Evolutionary conservation across 2,329 filamentous ascomycete genomes (phyloP), one percentile per base, ranked within the genome.

Genomic region (Uncinocarpus reesii): DNA sequence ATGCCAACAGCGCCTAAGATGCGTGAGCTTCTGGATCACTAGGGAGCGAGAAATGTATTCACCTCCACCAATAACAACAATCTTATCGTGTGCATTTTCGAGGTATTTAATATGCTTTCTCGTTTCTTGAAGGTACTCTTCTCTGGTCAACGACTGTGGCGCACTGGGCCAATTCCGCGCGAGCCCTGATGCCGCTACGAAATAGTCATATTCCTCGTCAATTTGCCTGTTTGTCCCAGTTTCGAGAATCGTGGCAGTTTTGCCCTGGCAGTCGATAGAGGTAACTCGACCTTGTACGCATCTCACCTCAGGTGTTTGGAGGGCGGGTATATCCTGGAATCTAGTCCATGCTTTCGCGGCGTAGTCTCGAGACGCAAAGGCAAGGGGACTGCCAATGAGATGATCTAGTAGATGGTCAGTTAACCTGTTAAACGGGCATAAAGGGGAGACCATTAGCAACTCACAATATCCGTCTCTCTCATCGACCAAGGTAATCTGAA

Each of bases 391-490:
- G 42, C 84, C 84, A 57, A 90, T 87, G 21, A 85, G 64, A 63
- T 90, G 85, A 64, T 80, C 84, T 87, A 51, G 15, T 24, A 1
- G 1, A 3, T 2, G 7, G 15, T 42, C 13, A 29, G 23, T 13
- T 42, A 21, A 10, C 18, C 26, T 26, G 18, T 35, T 24, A 21
- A 37, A 32, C 40, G 13, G 40, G 29, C 23, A 16, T 24, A 8
- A 23, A 15, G 20, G 8, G n/a, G n/a, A n/a, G n/a, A n/a, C n/a
- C 36, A 4, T 15, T 15, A 15, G 21, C 5, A 6, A 40, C 81
- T 57, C 70, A 87, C 83, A 86, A 62, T 78, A 86, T 11, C 84
- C 84, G 68, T 87, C 83, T 16, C 81, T 71, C 65, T 87, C 82
- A 58, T 87, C 83, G 18, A 84, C 77, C 26, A 88, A 74, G 36